Conservation (phyloP, 2,329 filamentous ascomycete genomes). For the Neocatenulostroma microsporum region DNA sequence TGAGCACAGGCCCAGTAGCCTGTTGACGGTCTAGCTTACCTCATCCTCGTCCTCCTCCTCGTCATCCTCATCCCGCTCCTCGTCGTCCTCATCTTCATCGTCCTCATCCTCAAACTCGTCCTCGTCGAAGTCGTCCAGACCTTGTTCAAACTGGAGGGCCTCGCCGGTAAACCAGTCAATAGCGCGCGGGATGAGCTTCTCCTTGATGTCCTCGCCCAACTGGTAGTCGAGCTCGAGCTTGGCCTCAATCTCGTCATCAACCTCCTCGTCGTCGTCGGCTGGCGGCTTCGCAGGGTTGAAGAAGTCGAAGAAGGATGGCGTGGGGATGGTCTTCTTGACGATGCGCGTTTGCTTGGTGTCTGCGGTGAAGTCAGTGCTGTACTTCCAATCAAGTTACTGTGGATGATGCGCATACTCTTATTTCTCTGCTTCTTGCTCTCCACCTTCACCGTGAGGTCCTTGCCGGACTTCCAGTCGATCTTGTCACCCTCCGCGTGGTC, state of each 20-base stretch:
- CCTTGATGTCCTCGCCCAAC: slow-evolving; percentile 98
- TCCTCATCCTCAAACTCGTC: slow-evolving; percentile 84
- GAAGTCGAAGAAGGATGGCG: slow-evolving; percentile 97
- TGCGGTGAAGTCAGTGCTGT: slow-evolving; percentile 38
- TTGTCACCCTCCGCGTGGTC: slow-evolving; percentile 97
- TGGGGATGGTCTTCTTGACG: slow-evolving; percentile 98
- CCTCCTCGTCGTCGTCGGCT: slow-evolving; percentile 65
- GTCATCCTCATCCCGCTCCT: slow-evolving; percentile 72
- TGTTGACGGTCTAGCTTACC: slow-evolving; percentile 26
- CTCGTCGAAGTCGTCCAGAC: slow-evolving; percentile 76
- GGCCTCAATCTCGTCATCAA: slow-evolving; percentile 87
- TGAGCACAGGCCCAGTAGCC: slow-evolving; percentile 8
- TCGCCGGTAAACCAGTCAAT: slow-evolving; percentile 99
- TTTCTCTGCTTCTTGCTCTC: slow-evolving; percentile 99
- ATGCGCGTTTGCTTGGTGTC: slow-evolving; percentile 99
- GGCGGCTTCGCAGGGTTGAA: slow-evolving; percentile 92
- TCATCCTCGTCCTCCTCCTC: slow-evolving; percentile 52
- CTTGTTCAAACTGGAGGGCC: slow-evolving; percentile 90
- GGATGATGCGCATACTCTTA: slow-evolving; percentile 67
- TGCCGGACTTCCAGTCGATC: slow-evolving; percentile 90
- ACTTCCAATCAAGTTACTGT: too few relatives aligned
- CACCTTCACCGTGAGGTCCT: slow-evolving; percentile 87
- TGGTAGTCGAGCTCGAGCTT: slow-evolving; percentile 97
- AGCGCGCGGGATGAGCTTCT: slow-evolving; percentile 96
- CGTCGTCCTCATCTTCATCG: slow-evolving; percentile 83